phyloP scores from a whole-genome alignment of 2,329 filamentous ascomycete species.

The Alternaria sp. region DNA sequence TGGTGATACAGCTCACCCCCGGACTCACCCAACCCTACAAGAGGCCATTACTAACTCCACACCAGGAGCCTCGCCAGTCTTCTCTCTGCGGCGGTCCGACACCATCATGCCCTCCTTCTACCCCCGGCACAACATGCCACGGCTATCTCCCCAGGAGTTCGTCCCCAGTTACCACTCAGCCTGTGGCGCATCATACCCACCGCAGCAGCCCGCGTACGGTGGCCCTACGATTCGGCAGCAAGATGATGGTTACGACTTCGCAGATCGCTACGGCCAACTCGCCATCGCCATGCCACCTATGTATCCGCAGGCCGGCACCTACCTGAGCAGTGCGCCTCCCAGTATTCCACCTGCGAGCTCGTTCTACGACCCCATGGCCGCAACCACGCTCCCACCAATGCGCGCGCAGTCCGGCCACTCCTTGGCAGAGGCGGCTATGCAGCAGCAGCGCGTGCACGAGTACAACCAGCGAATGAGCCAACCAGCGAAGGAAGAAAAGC shows the following conservation, averaged over 20 bases:
- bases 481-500: conserved; percentile 67
- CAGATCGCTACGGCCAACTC: conserved; percentile 57
- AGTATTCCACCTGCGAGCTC: conserved; percentile 50
- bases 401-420: conserved; percentile 53
- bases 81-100: conserved; percentile 47
- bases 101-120: conserved; percentile 62
- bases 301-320: conserved; percentile 53
- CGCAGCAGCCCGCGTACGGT: conserved; percentile 56
- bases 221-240: conserved; percentile 53
- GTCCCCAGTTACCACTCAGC: conserved; percentile 55
- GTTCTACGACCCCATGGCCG: conserved; percentile 57
- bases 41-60: conserved; percentile 28
- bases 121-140: conserved; percentile 55
- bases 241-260: conserved; percentile 58
- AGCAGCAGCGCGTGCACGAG: conserved; percentile 54
- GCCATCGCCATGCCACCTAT: conserved; percentile 52
- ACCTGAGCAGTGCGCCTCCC: conserved; percentile 48
- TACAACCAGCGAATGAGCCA: conserved; percentile 52
- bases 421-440: conserved; percentile 49
- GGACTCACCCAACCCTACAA: conserved; percentile 7
- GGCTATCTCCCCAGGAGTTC: conserved; percentile 61
- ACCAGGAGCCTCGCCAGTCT: conserved; percentile 55
- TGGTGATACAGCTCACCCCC: conserved; percentile 7
- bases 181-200: conserved; percentile 56
- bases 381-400: conserved; percentile 59